Evolutionary conservation across 2,329 filamentous ascomycete species (phyloP).

Genomic region (Fusarium sp.): DNA sequence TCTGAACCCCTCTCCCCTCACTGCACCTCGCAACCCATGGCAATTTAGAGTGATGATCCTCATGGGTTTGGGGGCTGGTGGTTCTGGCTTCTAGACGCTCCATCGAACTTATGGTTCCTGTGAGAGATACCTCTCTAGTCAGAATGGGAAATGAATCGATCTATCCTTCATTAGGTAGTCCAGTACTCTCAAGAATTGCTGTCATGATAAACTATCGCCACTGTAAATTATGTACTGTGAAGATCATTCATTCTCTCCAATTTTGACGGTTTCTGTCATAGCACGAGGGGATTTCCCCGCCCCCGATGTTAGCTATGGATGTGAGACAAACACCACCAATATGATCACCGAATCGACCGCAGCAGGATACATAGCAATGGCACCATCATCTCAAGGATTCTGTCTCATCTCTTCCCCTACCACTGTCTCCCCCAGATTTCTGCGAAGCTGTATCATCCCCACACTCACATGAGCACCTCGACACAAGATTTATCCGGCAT

Average conservation of each 20-base stretch:
- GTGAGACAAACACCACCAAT: not conserved
- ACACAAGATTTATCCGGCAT: conserved; percentile 29
- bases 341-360: not conserved
- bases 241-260: conserved; percentile 6
- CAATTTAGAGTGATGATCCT: not conserved
- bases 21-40: not conserved
- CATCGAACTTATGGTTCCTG: not conserved
- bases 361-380: not conserved
- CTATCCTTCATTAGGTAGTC: not conserved
- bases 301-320: not conserved
- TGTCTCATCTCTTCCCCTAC: not conserved
- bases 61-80: conserved; percentile 30
- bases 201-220: conserved; percentile 9
- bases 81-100: not conserved
- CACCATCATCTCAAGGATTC: not conserved
- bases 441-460: conserved; percentile 17
- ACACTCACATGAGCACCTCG: conserved; percentile 24
- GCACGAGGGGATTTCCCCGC: conserved; percentile 13
- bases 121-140: not conserved
- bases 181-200: not conserved
- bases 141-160: not conserved
- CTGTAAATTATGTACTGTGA: not conserved
- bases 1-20: conserved; percentile 20
- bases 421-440: conserved; percentile 7
- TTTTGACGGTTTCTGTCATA: not conserved